These are phyloP conservation scores for Microdochium nivale DNA, from an alignment of 2,329 filamentous ascomycete species.

Conservation along the genomic window DNA sequence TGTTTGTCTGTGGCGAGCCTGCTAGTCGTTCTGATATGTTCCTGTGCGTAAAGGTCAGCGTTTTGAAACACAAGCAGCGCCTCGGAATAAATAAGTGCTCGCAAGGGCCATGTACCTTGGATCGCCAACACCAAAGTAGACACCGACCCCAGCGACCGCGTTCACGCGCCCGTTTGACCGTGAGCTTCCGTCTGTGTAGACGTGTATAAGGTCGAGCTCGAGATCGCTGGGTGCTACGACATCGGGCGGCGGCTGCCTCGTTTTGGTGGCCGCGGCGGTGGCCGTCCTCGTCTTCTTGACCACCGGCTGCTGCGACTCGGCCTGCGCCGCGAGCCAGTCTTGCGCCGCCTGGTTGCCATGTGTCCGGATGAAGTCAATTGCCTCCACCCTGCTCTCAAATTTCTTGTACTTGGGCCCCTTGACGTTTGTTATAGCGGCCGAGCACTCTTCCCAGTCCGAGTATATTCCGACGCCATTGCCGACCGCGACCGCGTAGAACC, in stretches of 20 bases:
- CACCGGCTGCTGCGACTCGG: conserved; percentile 15
- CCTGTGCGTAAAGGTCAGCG: conserved; percentile 20
- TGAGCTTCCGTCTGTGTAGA: conserved; percentile 58
- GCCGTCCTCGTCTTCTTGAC: conserved; percentile 12
- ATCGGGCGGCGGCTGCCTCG: conserved; percentile 25
- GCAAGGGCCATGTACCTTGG: conserved; percentile 30
- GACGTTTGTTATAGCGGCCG: conserved; percentile 65
- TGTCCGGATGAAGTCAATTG: conserved; percentile 63
- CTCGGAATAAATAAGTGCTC: neutral
- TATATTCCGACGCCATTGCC: conserved; percentile 53
- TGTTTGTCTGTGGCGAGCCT: conserved; percentile 78
- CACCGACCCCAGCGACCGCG: conserved; percentile 52
- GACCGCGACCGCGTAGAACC: conserved; percentile 53
- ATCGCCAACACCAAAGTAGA: conserved; percentile 52
- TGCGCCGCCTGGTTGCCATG: conserved; percentile 35
- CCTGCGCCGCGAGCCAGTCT: conserved; percentile 26
- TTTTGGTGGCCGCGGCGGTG: no score
- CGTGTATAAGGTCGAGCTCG: conserved; percentile 26
- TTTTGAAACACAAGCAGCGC: neutral
- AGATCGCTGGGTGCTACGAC: conserved; percentile 7
- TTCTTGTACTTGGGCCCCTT: conserved; percentile 63
- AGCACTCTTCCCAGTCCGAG: conserved; percentile 58
- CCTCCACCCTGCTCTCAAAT: conserved; percentile 61
- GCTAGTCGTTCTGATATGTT: conserved; percentile 68
- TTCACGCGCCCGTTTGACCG: conserved; percentile 46